phyloP scores from a whole-genome alignment of 2,329 filamentous ascomycete species.

The Cladosporium sp. region DNA sequence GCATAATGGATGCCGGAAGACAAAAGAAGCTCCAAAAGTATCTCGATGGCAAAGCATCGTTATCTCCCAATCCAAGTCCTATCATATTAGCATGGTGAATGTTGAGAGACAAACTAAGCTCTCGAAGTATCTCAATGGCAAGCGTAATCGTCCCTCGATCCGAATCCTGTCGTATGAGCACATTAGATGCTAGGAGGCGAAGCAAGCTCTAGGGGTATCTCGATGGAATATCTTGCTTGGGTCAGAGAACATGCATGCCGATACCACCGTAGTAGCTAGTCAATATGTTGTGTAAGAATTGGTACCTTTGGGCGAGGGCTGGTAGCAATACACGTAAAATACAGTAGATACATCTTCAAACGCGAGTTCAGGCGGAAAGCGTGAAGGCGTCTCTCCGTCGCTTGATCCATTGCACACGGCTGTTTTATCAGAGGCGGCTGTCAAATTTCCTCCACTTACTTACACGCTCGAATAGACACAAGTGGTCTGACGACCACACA shows the following conservation, averaged over 20 bases:
- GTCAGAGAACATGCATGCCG: too few species aligned
- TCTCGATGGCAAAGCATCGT: neutral
- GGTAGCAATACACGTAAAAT: neutral
- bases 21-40: neutral
- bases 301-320: neutral
- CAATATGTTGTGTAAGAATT: too few species aligned
- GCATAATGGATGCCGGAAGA: neutral
- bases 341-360: neutral
- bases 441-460: neutral
- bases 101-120: neutral
- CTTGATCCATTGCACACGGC: neutral
- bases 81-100: neutral
- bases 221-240: neutral
- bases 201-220: neutral
- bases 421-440: neutral
- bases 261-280: too few species aligned
- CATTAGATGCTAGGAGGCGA: too few species aligned
- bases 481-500: constrained; percentile 80
- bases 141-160: too few species aligned
- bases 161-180: too few species aligned
- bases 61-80: neutral
- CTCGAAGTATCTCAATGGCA: neutral
- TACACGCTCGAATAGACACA: constrained; percentile 70
- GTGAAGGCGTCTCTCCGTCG: neutral
- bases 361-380: neutral